phyloP scores from a whole-genome alignment of 768 basidiomycete species.

The Russula earlei region DNA sequence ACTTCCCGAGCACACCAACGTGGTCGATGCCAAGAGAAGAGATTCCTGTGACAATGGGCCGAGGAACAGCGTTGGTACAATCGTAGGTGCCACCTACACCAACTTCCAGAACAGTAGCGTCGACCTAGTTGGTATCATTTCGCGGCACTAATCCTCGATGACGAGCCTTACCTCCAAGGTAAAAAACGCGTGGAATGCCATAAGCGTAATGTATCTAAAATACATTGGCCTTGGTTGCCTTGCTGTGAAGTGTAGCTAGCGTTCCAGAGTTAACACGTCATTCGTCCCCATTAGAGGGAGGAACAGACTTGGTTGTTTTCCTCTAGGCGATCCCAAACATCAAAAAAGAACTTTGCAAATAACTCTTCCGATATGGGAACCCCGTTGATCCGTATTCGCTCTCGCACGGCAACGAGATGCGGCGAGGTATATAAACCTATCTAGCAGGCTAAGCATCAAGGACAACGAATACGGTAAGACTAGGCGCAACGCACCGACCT shows the following conservation, averaged over 20 bases:
- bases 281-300: conserved; percentile 1
- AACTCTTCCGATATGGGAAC: conserved; percentile 77
- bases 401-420: conserved; percentile 90
- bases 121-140: conserved; percentile 37
- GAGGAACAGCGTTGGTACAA: conserved; percentile 91
- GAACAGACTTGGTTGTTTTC: conserved; percentile 47
- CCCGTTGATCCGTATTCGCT: conserved; percentile 91
- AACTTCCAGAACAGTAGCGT: conserved; percentile 91
- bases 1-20: conserved; percentile 76
- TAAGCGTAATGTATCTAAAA: conserved; percentile 86
- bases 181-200: conserved; percentile 87
- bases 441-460: not conserved
- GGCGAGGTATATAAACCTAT: conserved; percentile 94
- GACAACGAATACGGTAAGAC: not conserved
- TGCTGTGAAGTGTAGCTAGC: conserved; percentile 37
- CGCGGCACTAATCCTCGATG: not conserved
- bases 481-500: conserved; percentile 51
- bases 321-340: conserved; percentile 85
- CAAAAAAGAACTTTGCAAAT: conserved; percentile 89
- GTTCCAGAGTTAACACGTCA: not conserved
- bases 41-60: conserved; percentile 82
- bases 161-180: conserved; percentile 42
- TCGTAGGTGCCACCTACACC: conserved; percentile 93
- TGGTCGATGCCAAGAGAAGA: conserved; percentile 92
- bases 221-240: conserved; percentile 79